Base-by-base conservation (phyloP, 176 grass and related monocot genomes). In the Avena eriantha region DNA sequence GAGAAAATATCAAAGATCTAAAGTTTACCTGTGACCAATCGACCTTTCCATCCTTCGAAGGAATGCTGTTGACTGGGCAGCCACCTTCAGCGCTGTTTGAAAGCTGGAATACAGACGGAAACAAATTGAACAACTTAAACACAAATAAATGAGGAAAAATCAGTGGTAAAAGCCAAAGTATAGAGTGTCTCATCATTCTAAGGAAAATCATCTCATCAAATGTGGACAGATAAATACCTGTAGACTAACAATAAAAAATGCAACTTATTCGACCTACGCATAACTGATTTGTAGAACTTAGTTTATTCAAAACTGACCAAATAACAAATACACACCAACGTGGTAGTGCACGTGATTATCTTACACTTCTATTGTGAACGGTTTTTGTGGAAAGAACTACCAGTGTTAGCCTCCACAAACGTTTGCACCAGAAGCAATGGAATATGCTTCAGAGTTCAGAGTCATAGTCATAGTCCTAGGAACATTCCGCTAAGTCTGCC, bases 11-110 rank as follows among this genome's bases (percentile, higher is more conserved):
- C 4, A 56, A 56, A 56, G 7, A 56, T 55, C 41, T 23, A 46
- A 35, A 46, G 21, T 81, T 63, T 92, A 99, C 97, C 97, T 99
- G 90, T 88, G 97, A 99, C 92, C 94, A 99, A 90, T 99, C 94
- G 85, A 99, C 85, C 74, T 90, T 93, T 58, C 94, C 97, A 85
- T 99, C 90, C 77, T 94, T 91, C 82, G 92, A 73, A 88, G 97
- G 94, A 94, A 99, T 96, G 46, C 87, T 87, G 36, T 89, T 89
- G 57, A 94, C 72, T 41, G 76, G 75, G 83, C 87, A 99, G 88
- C 88, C 83, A 82, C 89, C 81, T 91, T 93, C 94, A 81, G 57
- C 76, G 61, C 85, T 87, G 80, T 96, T 96, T 58, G 92, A 90
- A 86, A 99, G 90, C 97, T 99, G 86, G 43, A 94, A 82, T 51